Percentiles rank a stretch among this genome's conserved stretches.
phyloP scores from a whole-genome alignment of 352 stramenopile genomes.

The Phytophthora meadii region DNA sequence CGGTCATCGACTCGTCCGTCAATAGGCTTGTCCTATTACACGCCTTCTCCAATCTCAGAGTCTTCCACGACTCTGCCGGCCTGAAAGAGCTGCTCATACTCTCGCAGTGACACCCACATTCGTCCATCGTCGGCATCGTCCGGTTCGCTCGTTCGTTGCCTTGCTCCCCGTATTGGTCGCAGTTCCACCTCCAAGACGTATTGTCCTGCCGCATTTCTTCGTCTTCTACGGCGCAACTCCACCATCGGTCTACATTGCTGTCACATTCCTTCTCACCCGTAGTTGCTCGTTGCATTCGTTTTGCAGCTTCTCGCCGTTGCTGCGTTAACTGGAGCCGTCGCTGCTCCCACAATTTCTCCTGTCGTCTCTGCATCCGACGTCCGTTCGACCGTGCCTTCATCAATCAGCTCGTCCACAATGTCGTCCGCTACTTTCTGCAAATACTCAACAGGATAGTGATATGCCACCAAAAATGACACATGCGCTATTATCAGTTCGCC shows the following conservation, averaged over 20 bases:
- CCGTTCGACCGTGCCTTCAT: constrained; percentile 2
- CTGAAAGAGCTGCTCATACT: too few species aligned
- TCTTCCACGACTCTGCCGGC: constrained; percentile 12
- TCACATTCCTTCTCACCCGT: too few species aligned
- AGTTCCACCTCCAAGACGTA: constrained; percentile 8
- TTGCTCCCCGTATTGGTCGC: not conserved
- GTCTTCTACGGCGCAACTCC: not conserved
- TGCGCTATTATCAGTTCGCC: constrained; percentile 5
- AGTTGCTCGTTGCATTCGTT: not conserved
- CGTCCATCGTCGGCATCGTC: not conserved
- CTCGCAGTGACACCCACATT: not conserved
- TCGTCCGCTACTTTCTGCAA: not conserved
- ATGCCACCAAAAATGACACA: constrained; percentile 7
- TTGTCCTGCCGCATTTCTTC: constrained; percentile 1
- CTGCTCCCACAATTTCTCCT: not conserved
- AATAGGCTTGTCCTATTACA: constrained; percentile 9
- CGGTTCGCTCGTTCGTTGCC: not conserved
- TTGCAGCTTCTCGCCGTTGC: not conserved
- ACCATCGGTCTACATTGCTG: not conserved
- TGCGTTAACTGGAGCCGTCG: not conserved
- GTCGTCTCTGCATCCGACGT: not conserved
- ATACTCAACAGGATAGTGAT: not conserved
- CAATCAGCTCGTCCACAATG: not conserved
- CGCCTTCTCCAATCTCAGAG: not conserved
- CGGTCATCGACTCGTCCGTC: too few species aligned